These are phyloP conservation scores for Pseudozyma sp. DNA, from an alignment of 1,284 basidiomycete genomes.

Conservation along the genomic window DNA sequence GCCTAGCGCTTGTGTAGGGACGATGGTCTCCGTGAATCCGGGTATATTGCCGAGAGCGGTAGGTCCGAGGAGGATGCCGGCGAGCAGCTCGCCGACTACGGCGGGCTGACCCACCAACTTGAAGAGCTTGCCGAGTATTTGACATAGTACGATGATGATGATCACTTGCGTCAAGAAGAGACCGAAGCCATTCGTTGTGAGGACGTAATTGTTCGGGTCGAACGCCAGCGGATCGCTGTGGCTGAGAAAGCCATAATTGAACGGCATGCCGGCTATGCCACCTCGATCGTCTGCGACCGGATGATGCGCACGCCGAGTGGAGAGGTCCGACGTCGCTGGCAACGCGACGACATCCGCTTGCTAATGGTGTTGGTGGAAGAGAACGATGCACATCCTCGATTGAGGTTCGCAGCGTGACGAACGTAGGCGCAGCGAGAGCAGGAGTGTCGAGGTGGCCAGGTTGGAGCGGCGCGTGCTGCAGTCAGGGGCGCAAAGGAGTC, in stretches of 20 bases:
- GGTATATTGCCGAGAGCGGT: slow-evolving; percentile 55
- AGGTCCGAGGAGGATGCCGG: slow-evolving; percentile 52
- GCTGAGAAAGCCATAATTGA: slow-evolving; percentile 47
- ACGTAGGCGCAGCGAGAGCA: too few species aligned
- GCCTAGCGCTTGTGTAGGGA: slow-evolving; percentile 35
- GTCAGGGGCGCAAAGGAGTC: too few species aligned
- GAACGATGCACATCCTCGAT: too few species aligned
- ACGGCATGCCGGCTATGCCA: slow-evolving; percentile 3
- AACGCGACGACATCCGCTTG: too few species aligned
- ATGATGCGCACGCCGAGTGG: background rate
- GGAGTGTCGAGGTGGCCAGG: too few species aligned
- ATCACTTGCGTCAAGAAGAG: slow-evolving; percentile 50
- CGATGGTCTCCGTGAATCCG: slow-evolving; percentile 47
- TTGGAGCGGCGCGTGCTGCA: too few species aligned
- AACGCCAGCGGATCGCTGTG: slow-evolving; percentile 47
- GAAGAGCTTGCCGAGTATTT: slow-evolving; percentile 45
- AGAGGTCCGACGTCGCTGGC: background rate
- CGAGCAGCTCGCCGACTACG: slow-evolving; percentile 53
- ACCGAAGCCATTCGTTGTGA: slow-evolving; percentile 51
- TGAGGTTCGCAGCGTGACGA: too few species aligned
- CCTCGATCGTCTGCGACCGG: background rate
- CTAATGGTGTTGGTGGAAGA: too few species aligned
- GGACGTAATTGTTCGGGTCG: slow-evolving; percentile 38
- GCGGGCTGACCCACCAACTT: slow-evolving; percentile 46
- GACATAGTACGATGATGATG: slow-evolving; percentile 55